phyloP scores from a whole-genome alignment of 2,329 filamentous ascomycete genomes.

The Stagonosporopsis tanaceti region DNA sequence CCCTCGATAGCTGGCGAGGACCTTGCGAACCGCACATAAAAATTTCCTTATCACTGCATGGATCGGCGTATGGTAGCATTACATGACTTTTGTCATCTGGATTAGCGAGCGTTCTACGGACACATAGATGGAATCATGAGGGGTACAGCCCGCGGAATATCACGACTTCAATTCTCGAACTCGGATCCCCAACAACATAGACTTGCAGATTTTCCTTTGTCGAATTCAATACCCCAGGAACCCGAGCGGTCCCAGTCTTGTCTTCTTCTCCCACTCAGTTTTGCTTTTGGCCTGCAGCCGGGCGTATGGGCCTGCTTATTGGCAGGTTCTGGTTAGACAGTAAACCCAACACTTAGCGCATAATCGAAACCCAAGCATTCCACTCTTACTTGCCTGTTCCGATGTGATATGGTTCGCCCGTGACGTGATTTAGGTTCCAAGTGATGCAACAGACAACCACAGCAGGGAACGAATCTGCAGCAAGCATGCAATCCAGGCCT shows the following conservation, averaged over 20 bases:
- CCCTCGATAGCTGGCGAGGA: constrained; percentile 76
- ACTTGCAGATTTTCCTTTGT: constrained; percentile 42
- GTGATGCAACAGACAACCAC: constrained; percentile 38
- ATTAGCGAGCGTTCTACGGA: constrained; percentile 46
- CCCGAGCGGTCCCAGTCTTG: constrained; percentile 42
- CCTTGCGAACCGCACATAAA: constrained; percentile 47
- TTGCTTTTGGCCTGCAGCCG: constrained; percentile 30
- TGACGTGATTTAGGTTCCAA: constrained; percentile 47
- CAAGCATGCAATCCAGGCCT: constrained; percentile 21
- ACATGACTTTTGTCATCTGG: constrained; percentile 26
- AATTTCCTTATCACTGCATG: constrained; percentile 31
- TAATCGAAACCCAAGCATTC: constrained; percentile 41
- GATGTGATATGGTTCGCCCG: constrained; percentile 36
- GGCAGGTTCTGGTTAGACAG: constrained; percentile 40
- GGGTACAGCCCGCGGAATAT: constrained; percentile 36
- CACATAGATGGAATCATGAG: constrained; percentile 41
- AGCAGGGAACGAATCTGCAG: constrained; percentile 28
- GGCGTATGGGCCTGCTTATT: constrained; percentile 39
- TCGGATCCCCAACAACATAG: constrained; percentile 30
- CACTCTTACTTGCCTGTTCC: constrained; percentile 38
- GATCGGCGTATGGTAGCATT: constrained; percentile 47
- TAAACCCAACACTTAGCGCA: constrained; percentile 42
- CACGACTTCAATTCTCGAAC: constrained; percentile 40
- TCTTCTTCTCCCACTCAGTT: constrained; percentile 41
- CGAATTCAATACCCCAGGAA: constrained; percentile 48